Evolutionary conservation across 805 yeast genomes (phyloP).

Genomic region (Candida qinlingensis): DNA sequence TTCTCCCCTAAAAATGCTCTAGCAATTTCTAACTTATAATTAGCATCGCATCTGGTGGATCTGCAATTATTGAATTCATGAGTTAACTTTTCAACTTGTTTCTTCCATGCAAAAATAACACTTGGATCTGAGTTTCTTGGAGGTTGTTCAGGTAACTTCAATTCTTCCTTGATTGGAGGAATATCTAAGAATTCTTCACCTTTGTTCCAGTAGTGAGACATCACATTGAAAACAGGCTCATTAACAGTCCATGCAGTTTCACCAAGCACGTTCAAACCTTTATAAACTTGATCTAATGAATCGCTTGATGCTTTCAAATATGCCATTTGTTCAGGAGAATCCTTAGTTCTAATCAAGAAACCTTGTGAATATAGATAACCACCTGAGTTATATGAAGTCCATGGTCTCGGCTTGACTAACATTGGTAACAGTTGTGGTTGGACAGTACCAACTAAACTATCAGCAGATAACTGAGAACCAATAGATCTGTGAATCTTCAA

Average conservation of each 20-base stretch:
- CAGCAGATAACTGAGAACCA: constrained; percentile 61
- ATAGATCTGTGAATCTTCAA: constrained; percentile 69
- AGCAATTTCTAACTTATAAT: constrained; percentile 92
- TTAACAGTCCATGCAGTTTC: constrained; percentile 91
- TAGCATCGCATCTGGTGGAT: constrained; percentile 89
- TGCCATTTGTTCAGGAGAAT: constrained; percentile 85
- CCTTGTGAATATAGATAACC: constrained; percentile 71
- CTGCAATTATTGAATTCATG: constrained; percentile 62
- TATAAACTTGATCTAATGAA: constrained; percentile 59
- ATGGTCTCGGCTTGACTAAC: constrained; percentile 85
- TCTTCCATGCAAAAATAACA: constrained; percentile 62
- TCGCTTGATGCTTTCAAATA: constrained; percentile 82
- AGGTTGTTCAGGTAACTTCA: constrained; percentile 54
- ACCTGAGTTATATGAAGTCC: constrained; percentile 80
- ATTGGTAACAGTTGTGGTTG: constrained; percentile 90
- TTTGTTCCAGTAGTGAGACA: constrained; percentile 81
- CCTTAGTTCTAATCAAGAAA: constrained; percentile 67
- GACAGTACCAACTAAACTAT: constrained; percentile 54
- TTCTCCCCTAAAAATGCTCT: constrained; percentile 82
- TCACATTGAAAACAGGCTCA: constrained; percentile 56
- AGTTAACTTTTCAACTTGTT: constrained; percentile 48
- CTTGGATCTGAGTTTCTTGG: constrained; percentile 65
- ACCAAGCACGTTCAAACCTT: constrained; percentile 84
- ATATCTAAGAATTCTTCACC: constrained; percentile 73
- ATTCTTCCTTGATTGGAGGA: constrained; percentile 47